These are phyloP conservation scores for Chlamydomonas schloesseri DNA, from an alignment of 139 green algal species.

Conservation along the genomic window DNA sequence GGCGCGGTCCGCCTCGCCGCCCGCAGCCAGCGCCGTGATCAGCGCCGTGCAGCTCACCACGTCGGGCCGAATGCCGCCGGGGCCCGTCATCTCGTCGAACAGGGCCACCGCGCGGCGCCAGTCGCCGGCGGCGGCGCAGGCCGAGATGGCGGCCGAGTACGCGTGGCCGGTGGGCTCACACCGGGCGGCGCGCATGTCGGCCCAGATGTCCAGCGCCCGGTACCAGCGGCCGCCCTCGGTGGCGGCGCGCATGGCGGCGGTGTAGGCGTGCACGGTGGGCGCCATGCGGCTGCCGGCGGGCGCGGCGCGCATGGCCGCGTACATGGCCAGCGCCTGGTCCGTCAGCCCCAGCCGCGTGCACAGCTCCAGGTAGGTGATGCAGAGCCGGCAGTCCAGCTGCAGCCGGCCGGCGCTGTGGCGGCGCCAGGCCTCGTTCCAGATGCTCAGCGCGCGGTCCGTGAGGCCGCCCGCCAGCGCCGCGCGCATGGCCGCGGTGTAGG, in stretches of 20 bases:
- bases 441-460: conserved; percentile 67
- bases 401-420: conserved; percentile 5
- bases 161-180: conserved; percentile 71
- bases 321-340: conserved; percentile 80
- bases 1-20: conserved; percentile 77
- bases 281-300: conserved; percentile 63
- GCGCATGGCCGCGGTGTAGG: conserved; percentile 91
- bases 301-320: conserved; percentile 71
- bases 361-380: conserved; percentile 85
- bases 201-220: conserved; percentile 82
- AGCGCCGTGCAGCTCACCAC: conserved; percentile 93
- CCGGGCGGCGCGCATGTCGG: conserved; percentile 77
- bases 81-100: conserved; percentile 88
- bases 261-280: conserved; percentile 88
- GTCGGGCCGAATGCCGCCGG: conserved; percentile 79
- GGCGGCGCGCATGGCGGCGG: conserved; percentile 88
- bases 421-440: conserved; percentile 42
- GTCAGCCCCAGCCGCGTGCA: conserved; percentile 77
- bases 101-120: conserved; percentile 81
- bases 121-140: conserved; percentile 80
- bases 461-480: conserved; percentile 79
- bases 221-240: conserved; percentile 79
- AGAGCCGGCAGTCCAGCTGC: conserved; percentile 81
- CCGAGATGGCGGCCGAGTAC: conserved; percentile 86
- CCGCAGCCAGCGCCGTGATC: conserved; percentile 83